These are phyloP conservation scores for Candida sanyaensis DNA, from an alignment of 1,139 yeast species.

Conservation along the genomic window DNA sequence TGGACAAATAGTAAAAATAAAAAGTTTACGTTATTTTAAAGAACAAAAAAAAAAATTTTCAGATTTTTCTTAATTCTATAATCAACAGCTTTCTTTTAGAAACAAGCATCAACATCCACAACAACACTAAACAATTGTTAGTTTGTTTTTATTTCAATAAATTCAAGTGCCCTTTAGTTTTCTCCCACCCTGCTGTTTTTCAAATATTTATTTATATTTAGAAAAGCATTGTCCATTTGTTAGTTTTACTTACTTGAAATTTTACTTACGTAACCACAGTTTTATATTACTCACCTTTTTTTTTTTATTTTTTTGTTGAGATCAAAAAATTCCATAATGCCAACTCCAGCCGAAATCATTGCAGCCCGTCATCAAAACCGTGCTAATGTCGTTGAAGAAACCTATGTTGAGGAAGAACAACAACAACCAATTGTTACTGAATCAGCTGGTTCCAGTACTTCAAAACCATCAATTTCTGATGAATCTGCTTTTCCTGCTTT, in stretches of 20 bases:
- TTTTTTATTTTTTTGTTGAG: constrained; percentile 1
- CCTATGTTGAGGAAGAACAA: constrained; percentile 5
- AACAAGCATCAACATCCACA: not conserved
- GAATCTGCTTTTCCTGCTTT: constrained; percentile 74
- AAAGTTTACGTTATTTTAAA: too few relatives aligned
- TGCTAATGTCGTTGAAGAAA: constrained; percentile 13
- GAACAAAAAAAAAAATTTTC: not conserved
- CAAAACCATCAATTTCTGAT: constrained; percentile 42
- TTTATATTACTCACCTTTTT: not conserved
- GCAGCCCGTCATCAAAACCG: constrained; percentile 51
- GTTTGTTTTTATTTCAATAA: not conserved
- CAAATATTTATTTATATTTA: not conserved
- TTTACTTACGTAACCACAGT: not conserved
- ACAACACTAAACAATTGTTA: not conserved
- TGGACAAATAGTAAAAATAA: too few relatives aligned
- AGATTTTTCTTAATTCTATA: not conserved
- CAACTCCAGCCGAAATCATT: constrained; percentile 63
- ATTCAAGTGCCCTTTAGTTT: too few relatives aligned
- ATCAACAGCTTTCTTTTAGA: not conserved
- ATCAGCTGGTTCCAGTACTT: constrained; percentile 14
- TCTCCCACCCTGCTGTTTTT: constrained; percentile 17
- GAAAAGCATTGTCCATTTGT: constrained; percentile 18
- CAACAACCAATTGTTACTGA: constrained; percentile 15
- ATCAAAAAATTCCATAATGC: constrained; percentile 26
- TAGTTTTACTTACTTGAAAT: too few relatives aligned